Evolutionary conservation across 2,329 filamentous ascomycete genomes (phyloP).

Genomic region (Pseudogymnoascus sp.): DNA sequence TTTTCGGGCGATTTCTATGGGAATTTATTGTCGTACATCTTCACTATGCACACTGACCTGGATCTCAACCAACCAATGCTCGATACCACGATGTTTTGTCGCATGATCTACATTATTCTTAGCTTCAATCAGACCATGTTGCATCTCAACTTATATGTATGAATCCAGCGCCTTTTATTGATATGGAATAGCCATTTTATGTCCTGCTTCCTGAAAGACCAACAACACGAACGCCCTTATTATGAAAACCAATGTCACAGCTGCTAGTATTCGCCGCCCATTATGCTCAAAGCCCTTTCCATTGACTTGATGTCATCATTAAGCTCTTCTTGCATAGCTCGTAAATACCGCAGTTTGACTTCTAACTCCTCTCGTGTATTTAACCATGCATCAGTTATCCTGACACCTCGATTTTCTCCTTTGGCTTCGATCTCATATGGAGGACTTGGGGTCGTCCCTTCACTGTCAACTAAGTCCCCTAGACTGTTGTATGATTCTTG

Average conservation of each 20-base stretch:
- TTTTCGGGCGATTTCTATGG: background rate
- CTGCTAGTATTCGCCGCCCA: background rate
- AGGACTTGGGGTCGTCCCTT: background rate
- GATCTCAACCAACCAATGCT: background rate
- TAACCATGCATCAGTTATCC: background rate
- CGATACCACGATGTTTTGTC: background rate
- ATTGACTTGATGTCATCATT: background rate
- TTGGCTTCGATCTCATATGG: background rate
- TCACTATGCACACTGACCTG: background rate
- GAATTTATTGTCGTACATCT: background rate
- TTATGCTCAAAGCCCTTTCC: background rate
- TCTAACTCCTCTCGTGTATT: background rate
- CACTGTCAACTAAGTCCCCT: background rate
- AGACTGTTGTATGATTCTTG: background rate
- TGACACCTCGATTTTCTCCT: background rate
- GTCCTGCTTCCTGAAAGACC: background rate
- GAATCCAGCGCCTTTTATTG: background rate
- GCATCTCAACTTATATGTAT: background rate
- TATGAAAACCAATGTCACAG: background rate
- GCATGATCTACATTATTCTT: background rate
- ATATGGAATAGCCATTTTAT: background rate
- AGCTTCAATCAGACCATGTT: background rate
- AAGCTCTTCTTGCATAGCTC: background rate
- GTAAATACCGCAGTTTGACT: background rate
- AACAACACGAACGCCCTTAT: background rate